phyloP scores from a whole-genome alignment of 495 filamentous ascomycete genomes.

The Tuber brumale region DNA sequence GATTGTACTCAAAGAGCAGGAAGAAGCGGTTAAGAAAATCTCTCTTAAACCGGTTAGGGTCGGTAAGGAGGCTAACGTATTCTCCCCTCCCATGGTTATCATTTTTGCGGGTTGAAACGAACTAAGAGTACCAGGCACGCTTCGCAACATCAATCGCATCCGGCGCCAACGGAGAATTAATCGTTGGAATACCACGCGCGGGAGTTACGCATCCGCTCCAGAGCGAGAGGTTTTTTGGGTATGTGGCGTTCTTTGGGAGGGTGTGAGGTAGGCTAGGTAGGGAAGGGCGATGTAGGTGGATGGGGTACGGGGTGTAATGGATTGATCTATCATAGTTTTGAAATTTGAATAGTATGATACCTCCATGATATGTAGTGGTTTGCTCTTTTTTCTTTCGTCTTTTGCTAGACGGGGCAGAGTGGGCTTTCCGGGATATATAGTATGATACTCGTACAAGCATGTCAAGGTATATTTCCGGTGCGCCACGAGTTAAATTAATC shows the following conservation, averaged over 20 bases:
- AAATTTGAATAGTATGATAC: neutral
- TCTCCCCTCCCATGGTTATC: neutral
- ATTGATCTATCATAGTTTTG: neutral
- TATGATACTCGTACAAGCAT: too few relatives aligned
- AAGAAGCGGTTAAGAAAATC: constrained; percentile 5
- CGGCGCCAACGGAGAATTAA: constrained; percentile 7
- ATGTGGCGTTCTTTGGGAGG: constrained; percentile 25
- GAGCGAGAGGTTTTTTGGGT: constrained; percentile 35
- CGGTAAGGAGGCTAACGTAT: constrained; percentile 21
- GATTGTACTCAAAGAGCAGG: constrained; percentile 2
- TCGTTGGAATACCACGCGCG: constrained; percentile 35
- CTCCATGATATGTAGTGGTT: neutral
- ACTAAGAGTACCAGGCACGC: constrained; percentile 11
- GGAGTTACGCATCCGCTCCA: constrained; percentile 22
- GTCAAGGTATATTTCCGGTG: too few relatives aligned
- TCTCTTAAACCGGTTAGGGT: neutral
- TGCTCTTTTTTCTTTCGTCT: too few relatives aligned
- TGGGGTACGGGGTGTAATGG: neutral
- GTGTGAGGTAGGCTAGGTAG: neutral
- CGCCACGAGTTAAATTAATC: too few relatives aligned
- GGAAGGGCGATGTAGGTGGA: neutral
- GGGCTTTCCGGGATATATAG: too few relatives aligned
- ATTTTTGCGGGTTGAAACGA: neutral
- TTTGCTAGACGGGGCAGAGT: too few relatives aligned
- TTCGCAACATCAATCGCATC: constrained; percentile 19